Conservation (phyloP, 306 rosid genomes). For the Comarum palustre region DNA sequence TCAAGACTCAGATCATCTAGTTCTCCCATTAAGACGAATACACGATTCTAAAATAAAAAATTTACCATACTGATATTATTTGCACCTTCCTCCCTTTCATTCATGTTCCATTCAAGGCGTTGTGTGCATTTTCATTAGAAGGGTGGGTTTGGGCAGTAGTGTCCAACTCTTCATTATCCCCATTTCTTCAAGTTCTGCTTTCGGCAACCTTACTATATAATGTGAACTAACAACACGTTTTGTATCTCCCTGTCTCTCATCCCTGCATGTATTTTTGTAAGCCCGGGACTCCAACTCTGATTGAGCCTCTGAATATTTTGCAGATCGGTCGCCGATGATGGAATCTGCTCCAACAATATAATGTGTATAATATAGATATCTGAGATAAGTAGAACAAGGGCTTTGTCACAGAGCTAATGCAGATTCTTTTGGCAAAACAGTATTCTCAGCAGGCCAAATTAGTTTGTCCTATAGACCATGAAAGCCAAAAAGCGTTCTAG, state of each 20-base stretch:
- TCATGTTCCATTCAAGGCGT: too few relatives aligned
- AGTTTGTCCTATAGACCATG: neutral
- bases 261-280: neutral
- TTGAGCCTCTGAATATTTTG: neutral
- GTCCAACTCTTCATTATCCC: neutral
- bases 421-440: neutral
- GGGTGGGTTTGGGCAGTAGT: neutral
- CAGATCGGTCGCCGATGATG: neutral
- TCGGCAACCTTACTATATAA: neutral
- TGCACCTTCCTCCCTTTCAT: too few relatives aligned
- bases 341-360: constrained; percentile 5
- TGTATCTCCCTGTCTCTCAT: neutral
- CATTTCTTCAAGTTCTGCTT: constrained; percentile 1
- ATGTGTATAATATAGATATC: neutral
- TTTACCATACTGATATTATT: too few relatives aligned
- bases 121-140: too few relatives aligned
- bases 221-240: neutral
- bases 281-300: neutral
- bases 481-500: neutral
- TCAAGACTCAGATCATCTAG: too few relatives aligned
- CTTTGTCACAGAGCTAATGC: neutral
- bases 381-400: neutral
- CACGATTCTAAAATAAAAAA: too few relatives aligned
- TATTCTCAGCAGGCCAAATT: neutral
- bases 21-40: too few relatives aligned